Percentiles rank a stretch among this genome's conserved stretches.
Conservation (phyloP, 768 basidiomycete genomes). For the Favolaschia claudopus region DNA sequence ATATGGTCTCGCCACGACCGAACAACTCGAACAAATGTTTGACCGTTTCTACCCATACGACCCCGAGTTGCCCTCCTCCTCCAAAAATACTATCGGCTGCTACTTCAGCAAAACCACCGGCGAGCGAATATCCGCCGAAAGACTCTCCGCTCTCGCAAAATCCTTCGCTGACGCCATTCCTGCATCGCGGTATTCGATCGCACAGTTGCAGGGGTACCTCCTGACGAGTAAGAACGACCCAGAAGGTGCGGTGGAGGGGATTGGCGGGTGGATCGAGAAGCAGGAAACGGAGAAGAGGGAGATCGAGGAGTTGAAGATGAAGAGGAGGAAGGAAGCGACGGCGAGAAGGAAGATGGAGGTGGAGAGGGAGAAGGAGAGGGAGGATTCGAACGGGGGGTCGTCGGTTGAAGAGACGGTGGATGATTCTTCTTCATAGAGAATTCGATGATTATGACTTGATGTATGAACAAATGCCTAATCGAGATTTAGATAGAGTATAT, state of each 20-base stretch:
- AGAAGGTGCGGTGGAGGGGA: slow-evolving; percentile 13
- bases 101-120: slow-evolving; percentile 18
- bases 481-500: too few relatives aligned
- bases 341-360: slow-evolving; percentile 14
- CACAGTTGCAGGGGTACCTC: slow-evolving; percentile 48
- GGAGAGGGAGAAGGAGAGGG: slow-evolving; percentile 14
- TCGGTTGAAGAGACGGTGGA: too few relatives aligned
- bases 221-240: slow-evolving; percentile 31
- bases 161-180: slow-evolving; percentile 39
- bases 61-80: background rate
- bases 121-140: background rate
- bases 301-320: slow-evolving; percentile 21
- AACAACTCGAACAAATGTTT: slow-evolving; percentile 38
- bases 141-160: slow-evolving; percentile 20
- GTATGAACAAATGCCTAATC: too few relatives aligned
- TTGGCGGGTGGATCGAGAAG: slow-evolving; percentile 13
- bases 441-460: too few relatives aligned
- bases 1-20: slow-evolving; percentile 34
- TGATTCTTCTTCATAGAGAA: too few relatives aligned
- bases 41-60: slow-evolving; percentile 34
- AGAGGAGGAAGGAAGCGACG: slow-evolving; percentile 14
- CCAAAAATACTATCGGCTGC: slow-evolving; percentile 6
- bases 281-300: slow-evolving; percentile 20
- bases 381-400: too few relatives aligned
- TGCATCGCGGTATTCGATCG: slow-evolving; percentile 37